A percentile compares a stretch with the other conserved stretches of the same genome.
Evolutionary conservation across 225 moss, liverwort and hornwort species (phyloP).

Genomic region (Straminergon stramineum): DNA sequence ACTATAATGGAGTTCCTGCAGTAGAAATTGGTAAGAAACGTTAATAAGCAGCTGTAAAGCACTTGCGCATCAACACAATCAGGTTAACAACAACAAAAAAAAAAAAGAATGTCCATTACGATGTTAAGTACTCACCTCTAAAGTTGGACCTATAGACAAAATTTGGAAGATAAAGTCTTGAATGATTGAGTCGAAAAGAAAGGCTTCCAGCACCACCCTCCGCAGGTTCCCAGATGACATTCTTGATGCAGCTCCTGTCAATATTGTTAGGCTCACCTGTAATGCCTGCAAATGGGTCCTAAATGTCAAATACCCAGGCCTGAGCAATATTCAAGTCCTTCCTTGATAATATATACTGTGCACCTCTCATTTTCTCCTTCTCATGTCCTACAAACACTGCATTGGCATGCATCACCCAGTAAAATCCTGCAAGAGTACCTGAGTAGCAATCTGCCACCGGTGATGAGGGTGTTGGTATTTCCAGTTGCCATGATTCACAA

Average conservation of each 20-base stretch:
- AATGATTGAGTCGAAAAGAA: conserved; percentile 75
- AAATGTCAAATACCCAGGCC: background rate
- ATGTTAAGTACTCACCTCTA: conserved; percentile 50
- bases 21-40: background rate
- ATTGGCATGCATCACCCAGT: background rate
- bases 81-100: background rate
- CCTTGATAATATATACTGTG: background rate
- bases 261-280: conserved; percentile 43
- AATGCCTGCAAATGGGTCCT: conserved; percentile 41
- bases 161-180: conserved; percentile 83
- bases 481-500: conserved; percentile 97
- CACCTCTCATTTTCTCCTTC: background rate
- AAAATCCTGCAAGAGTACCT: conserved; percentile 32
- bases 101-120: background rate
- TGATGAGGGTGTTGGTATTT: conserved; percentile 83
- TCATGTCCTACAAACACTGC: background rate
- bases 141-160: conserved; percentile 62
- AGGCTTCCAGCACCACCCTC: conserved; percentile 57
- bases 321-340: background rate
- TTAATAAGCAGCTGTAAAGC: background rate
- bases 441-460: conserved; percentile 91
- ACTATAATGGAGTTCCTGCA: conserved; percentile 78
- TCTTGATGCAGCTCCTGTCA: conserved; percentile 39
- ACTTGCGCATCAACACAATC: background rate
- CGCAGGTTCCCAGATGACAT: conserved; percentile 31